Percentiles rank a stretch among this genome's conserved stretches.
Evolutionary conservation across 441 rosid species (phyloP).

Genomic region (Lepidium campestre): DNA sequence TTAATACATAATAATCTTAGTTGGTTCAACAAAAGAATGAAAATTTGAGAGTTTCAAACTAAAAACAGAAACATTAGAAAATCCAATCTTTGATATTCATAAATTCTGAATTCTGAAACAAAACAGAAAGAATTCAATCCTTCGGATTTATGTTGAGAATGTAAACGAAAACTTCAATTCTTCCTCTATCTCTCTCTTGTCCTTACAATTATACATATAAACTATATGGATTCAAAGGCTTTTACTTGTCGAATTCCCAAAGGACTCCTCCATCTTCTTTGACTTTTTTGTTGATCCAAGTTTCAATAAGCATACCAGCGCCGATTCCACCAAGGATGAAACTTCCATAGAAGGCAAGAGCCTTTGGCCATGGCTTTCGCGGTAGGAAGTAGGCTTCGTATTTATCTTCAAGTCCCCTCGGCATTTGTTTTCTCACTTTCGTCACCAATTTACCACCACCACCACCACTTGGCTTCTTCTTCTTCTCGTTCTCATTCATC

Average conservation of each 20-base stretch:
- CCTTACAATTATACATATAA: background rate
- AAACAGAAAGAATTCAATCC: background rate
- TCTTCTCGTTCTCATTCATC: conserved; percentile 54
- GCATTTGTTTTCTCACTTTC: conserved; percentile 68
- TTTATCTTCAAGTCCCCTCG: conserved; percentile 68
- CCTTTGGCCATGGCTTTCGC: conserved; percentile 40
- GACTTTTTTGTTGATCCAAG: conserved; percentile 75
- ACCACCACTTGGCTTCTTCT: conserved; percentile 46
- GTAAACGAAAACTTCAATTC: background rate
- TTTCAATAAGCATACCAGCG: conserved; percentile 81
- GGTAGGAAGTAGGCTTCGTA: conserved; percentile 86
- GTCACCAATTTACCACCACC: conserved; percentile 31
- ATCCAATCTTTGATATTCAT: background rate
- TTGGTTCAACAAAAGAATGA: background rate
- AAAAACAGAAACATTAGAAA: background rate
- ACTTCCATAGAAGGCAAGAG: conserved; percentile 62
- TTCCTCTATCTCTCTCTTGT: background rate
- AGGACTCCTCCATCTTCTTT: conserved; percentile 38
- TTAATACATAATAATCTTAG: background rate
- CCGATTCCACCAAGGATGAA: conserved; percentile 78
- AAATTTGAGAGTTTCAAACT: background rate
- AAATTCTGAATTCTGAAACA: background rate
- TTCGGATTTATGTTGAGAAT: background rate
- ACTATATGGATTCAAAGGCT: background rate
- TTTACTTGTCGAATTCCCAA: conserved; percentile 29